Conservation (phyloP, 2,329 filamentous ascomycete species). For the Aspergillus neotritici region DNA sequence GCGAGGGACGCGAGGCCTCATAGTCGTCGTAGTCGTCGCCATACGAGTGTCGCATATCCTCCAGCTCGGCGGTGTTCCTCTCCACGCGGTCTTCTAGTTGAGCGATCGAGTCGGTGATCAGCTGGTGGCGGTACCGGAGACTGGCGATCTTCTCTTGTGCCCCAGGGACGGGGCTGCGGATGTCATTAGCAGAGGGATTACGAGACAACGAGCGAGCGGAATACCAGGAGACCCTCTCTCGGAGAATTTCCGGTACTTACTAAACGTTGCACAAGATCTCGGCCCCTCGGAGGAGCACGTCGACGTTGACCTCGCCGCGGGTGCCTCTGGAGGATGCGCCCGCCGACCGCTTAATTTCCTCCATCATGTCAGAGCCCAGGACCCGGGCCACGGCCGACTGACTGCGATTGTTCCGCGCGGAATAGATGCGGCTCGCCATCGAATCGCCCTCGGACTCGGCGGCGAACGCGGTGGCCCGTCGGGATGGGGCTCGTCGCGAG, state of each 20-base stretch:
- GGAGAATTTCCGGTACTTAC: constrained; percentile 35
- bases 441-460: constrained; percentile 35
- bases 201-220: not conserved
- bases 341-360: constrained; percentile 62
- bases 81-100: constrained; percentile 77
- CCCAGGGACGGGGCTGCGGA: constrained; percentile 63
- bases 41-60: constrained; percentile 60
- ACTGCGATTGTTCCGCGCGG: constrained; percentile 58
- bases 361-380: constrained; percentile 78
- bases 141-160: constrained; percentile 69
- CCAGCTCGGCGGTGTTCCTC: constrained; percentile 68
- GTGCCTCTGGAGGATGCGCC: constrained; percentile 49
- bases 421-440: constrained; percentile 43
- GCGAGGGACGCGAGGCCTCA: constrained; percentile 35
- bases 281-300: constrained; percentile 75
- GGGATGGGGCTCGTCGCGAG: constrained; percentile 38
- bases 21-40: constrained; percentile 53
- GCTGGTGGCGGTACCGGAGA: constrained; percentile 64
- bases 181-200: not conserved
- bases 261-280: constrained; percentile 90
- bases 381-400: constrained; percentile 82
- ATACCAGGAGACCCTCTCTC: not conserved
- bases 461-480: constrained; percentile 48
- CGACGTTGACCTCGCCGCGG: constrained; percentile 73
- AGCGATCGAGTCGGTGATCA: constrained; percentile 66